Evolutionary conservation across 371 early-diverging fungal species (phyloP).

Genomic region (Syncephalis plumigaleata): DNA sequence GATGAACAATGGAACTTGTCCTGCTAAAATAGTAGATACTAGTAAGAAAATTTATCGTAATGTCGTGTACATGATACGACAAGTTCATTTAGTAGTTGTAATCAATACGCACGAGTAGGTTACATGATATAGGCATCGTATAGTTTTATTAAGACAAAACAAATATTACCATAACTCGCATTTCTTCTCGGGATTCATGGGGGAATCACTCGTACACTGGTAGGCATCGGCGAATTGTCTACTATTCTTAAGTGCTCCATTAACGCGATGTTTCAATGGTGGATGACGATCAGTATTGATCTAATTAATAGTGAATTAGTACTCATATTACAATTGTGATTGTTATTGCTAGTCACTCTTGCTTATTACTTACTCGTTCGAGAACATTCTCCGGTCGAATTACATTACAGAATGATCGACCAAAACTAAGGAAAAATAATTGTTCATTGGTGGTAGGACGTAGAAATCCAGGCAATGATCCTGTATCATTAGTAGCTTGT

Average conservation of each 20-base stretch:
- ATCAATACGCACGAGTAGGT: no score
- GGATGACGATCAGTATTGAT: constrained; percentile 26
- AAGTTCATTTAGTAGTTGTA: no score
- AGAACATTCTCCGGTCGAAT: constrained; percentile 19
- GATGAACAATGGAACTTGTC: no score
- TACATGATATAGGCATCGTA: background rate
- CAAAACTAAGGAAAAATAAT: constrained; percentile 34
- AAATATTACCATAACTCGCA: constrained; percentile 31
- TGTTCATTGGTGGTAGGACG: constrained; percentile 24
- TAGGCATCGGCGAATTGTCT: constrained; percentile 43
- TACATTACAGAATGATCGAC: constrained; percentile 30
- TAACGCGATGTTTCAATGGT: constrained; percentile 40
- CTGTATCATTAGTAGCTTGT: constrained; percentile 16
- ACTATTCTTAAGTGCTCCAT: constrained; percentile 44
- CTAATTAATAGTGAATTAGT: constrained; percentile 7
- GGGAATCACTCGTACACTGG: constrained; percentile 25
- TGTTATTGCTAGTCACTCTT: background rate
- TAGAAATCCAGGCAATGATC: constrained; percentile 29
- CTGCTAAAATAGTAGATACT: no score
- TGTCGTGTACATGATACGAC: no score
- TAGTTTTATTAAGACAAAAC: background rate
- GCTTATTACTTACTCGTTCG: constrained; percentile 16
- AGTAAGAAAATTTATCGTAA: no score
- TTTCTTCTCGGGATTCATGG: constrained; percentile 37
- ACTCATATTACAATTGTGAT: background rate